Evolutionary conservation across 2,329 filamentous ascomycete species (phyloP).

Genomic region (Zalaria obscura): DNA sequence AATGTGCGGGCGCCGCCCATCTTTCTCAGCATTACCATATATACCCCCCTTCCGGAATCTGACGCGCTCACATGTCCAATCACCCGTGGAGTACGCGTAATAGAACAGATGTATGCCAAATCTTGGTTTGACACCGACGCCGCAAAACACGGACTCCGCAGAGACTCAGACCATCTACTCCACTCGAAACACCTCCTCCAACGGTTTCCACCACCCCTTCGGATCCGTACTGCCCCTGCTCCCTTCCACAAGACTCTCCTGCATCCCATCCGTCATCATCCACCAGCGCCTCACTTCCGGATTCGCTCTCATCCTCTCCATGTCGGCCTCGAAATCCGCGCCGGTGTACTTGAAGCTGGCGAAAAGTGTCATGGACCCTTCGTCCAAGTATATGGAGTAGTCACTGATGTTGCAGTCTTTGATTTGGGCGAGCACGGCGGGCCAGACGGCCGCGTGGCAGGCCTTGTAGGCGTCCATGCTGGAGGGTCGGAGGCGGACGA

Average conservation of each 20-base stretch:
- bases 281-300: constrained; percentile 66
- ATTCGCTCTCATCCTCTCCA: constrained; percentile 62
- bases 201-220: constrained; percentile 48
- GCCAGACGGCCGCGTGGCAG: constrained; percentile 57
- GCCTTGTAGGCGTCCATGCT: not conserved
- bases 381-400: constrained; percentile 61
- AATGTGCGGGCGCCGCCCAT: too few species aligned
- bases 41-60: too few species aligned
- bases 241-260: constrained; percentile 45
- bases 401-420: constrained; percentile 61
- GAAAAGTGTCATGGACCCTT: constrained; percentile 49
- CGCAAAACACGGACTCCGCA: too few species aligned
- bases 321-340: constrained; percentile 56
- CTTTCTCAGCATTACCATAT: too few species aligned
- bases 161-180: constrained; percentile 20
- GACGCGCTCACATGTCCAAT: too few species aligned
- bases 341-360: constrained; percentile 70
- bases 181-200: constrained; percentile 56
- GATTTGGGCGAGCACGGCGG: constrained; percentile 62
- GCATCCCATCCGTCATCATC: constrained; percentile 65
- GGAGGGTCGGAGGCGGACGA: not conserved
- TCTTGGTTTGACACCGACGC: too few species aligned
- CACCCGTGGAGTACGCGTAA: too few species aligned
- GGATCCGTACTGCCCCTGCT: constrained; percentile 44
- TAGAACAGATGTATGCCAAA: too few species aligned